Evolutionary conservation across 2,329 filamentous ascomycete species (phyloP).

Genomic region (Graphilbum ipis-grandicollis): DNA sequence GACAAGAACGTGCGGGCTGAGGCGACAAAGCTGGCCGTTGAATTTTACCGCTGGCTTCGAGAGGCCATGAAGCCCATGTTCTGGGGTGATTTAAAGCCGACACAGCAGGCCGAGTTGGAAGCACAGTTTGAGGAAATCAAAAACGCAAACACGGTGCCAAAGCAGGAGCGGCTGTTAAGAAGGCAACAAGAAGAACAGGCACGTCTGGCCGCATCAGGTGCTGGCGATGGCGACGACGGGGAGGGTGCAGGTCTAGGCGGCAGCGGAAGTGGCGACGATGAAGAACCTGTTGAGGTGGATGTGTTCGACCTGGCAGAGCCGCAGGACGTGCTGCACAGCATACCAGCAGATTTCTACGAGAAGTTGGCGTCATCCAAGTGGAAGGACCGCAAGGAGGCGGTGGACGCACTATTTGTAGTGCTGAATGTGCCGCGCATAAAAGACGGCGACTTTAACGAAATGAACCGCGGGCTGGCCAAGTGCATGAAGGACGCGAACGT

Average conservation of each 20-base stretch:
- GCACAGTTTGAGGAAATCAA: conserved; percentile 89
- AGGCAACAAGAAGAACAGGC: conserved; percentile 78
- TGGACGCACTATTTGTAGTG: conserved; percentile 62
- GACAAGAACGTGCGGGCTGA: conserved; percentile 97
- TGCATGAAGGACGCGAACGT: conserved; percentile 99
- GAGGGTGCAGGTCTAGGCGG: no score
- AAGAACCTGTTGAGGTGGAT: conserved; percentile 58
- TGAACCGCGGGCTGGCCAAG: conserved; percentile 73
- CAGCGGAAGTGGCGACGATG: conserved; percentile 41
- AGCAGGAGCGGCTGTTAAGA: conserved; percentile 75
- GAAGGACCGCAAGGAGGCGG: conserved; percentile 92
- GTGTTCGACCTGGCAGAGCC: conserved; percentile 70
- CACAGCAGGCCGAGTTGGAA: conserved; percentile 87
- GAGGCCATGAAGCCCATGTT: conserved; percentile 98
- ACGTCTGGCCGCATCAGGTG: conserved; percentile 42
- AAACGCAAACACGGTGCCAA: conserved; percentile 54
- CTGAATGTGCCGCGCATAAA: conserved; percentile 83
- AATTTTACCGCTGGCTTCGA: conserved; percentile 91
- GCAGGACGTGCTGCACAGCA: conserved; percentile 66
- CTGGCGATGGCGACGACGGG: conserved; percentile 38
- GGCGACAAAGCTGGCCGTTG: conserved; percentile 77
- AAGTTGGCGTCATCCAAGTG: conserved; percentile 81
- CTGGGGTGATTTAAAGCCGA: conserved; percentile 87
- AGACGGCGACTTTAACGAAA: conserved; percentile 73
- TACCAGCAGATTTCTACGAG: conserved; percentile 70